Evolutionary conservation across 129 eudicot species (phyloP).

Genomic region (sunflower (Helianthus annuus)): HanXRQr2.0-SUNRISE NC_035436.2:35625187-35625686

Average conservation of each 20-base stretch:
- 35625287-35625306: conserved; percentile 44
- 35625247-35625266: conserved; percentile 14
- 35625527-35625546: conserved; percentile 2
- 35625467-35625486: conserved; percentile 27
- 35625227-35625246: conserved; percentile 18
- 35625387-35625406: conserved; percentile 58
- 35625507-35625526: conserved; percentile 13
- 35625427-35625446: conserved; percentile 13
- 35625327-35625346: conserved; percentile 25
- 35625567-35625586: conserved; percentile 19
- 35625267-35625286: conserved; percentile 40
- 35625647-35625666: conserved; percentile 38
- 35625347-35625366: conserved; percentile 50
- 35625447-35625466: conserved; percentile 14
- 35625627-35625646: conserved; percentile 20
- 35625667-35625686: conserved; percentile 46
- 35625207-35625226: conserved; percentile 19
- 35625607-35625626: conserved; percentile 21
- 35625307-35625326: conserved; percentile 21
- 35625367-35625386: conserved; percentile 49
- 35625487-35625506: not conserved
- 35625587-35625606: conserved; percentile 12
- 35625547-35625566: conserved; percentile 25
- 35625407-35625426: conserved; percentile 37
- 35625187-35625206: conserved; percentile 11